Evolutionary conservation across 805 yeast genomes (phyloP).

Genomic region (Teunomyces cretensis): DNA sequence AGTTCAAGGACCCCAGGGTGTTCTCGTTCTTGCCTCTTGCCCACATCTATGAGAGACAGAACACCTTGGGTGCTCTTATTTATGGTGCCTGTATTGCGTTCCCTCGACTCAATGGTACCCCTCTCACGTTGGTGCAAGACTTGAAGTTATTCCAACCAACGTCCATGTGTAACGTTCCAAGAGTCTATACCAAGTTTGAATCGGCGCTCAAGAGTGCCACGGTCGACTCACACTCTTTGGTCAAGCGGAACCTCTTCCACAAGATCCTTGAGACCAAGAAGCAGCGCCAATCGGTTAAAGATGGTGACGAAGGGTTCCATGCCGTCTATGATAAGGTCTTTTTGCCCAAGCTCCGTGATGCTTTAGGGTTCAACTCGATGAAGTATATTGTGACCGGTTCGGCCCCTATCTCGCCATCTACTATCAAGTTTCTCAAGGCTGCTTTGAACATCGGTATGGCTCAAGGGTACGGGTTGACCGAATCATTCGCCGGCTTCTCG

Average conservation of each 20-base stretch:
- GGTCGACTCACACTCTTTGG: slow-evolving; percentile 15
- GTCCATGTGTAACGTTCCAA: slow-evolving; percentile 25
- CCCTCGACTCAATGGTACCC: slow-evolving; percentile 22
- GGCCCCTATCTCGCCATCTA: slow-evolving; percentile 23
- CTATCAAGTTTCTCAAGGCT: slow-evolving; percentile 24
- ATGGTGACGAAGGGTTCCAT: slow-evolving; percentile 20
- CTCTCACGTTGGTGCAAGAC: slow-evolving; percentile 24
- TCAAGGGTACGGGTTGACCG: slow-evolving; percentile 39
- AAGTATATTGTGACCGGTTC: slow-evolving; percentile 23
- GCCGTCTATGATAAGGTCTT: slow-evolving; percentile 13
- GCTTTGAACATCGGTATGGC: slow-evolving; percentile 23
- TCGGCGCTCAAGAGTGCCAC: slow-evolving; percentile 25
- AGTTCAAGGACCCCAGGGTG: slow-evolving; percentile 6
- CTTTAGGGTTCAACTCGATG: slow-evolving; percentile 32
- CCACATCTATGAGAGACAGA: slow-evolving; percentile 35
- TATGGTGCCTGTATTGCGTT: slow-evolving; percentile 27
- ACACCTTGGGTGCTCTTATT: slow-evolving; percentile 18
- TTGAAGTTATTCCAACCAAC: slow-evolving; percentile 23
- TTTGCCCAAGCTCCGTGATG: slow-evolving; percentile 33
- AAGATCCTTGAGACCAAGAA: slow-evolving; percentile 18
- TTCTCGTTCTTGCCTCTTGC: slow-evolving; percentile 36
- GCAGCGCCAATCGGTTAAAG: slow-evolving; percentile 13
- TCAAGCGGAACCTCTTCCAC: slow-evolving; percentile 17
- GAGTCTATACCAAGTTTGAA: slow-evolving; percentile 27
- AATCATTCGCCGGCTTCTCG: slow-evolving; percentile 25